Percentiles rank a stretch among this genome's conserved stretches.
phyloP scores from a whole-genome alignment of 164 flowering plant genomes.

The Vitis riparia region DNA sequence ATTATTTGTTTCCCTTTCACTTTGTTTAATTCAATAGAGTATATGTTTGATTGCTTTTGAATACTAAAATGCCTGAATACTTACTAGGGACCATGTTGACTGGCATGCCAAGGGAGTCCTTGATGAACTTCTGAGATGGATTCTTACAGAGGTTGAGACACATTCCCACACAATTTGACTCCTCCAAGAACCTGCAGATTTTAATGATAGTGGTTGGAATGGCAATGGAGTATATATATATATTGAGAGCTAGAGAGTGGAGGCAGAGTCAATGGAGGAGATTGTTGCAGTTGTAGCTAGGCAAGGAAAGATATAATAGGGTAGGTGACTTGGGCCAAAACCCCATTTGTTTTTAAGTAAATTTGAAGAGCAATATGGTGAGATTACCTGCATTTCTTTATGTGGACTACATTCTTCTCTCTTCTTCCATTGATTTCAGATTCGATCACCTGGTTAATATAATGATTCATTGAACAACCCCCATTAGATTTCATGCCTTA shows the following conservation, averaged over 20 bases:
- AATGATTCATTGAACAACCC: too few species aligned
- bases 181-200: conserved; percentile 69
- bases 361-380: not conserved
- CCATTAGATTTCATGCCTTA: conserved; percentile 4
- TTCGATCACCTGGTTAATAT: conserved; percentile 59
- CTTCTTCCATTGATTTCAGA: conserved; percentile 63
- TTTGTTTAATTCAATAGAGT: not conserved
- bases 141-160: conserved; percentile 86
- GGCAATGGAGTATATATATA: not conserved
- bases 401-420: conserved; percentile 76
- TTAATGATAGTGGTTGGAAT: conserved; percentile 8
- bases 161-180: conserved; percentile 81
- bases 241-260: too few species aligned
- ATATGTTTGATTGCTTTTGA: not conserved
- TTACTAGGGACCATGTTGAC: conserved; percentile 91
- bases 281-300: not conserved
- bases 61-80: too few species aligned
- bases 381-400: conserved; percentile 88
- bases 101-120: conserved; percentile 81
- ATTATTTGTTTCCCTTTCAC: conserved; percentile 6
- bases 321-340: conserved; percentile 14
- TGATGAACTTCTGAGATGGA: conserved; percentile 79
- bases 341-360: not conserved
- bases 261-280: conserved; percentile 10
- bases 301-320: not conserved